Evolutionary conservation across 208 protist genomes (phyloP).

Genomic region (Sergeia podlipaevii): DNA sequence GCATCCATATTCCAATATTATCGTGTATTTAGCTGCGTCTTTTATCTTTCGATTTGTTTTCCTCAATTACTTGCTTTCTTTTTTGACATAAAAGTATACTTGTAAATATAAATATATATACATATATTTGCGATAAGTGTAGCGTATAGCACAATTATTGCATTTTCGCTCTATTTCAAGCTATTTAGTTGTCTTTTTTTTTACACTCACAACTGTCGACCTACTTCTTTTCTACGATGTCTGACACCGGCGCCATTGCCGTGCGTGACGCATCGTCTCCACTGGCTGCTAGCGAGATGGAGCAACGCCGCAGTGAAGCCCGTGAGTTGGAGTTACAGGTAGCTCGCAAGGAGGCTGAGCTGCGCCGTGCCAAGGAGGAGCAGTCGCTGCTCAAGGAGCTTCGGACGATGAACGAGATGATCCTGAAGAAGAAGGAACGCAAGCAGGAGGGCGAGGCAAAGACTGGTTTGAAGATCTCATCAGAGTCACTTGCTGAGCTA

Average conservation of each 20-base stretch:
- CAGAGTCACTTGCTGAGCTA: constrained; percentile 55
- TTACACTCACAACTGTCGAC: background rate
- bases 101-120: too few species aligned
- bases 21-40: too few species aligned
- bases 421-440: constrained; percentile 50
- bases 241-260: constrained; percentile 44
- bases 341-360: constrained; percentile 63
- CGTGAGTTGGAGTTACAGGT: constrained; percentile 66
- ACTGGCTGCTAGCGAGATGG: constrained; percentile 30
- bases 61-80: constrained; percentile 1
- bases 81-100: too few species aligned
- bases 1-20: too few species aligned
- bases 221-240: constrained; percentile 25
- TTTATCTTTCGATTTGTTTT: constrained; percentile 1
- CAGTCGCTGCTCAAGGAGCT: constrained; percentile 72
- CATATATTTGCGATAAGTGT: too few species aligned
- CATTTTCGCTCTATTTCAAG: too few species aligned
- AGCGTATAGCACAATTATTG: too few species aligned
- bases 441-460: constrained; percentile 11
- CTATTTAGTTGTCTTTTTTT: background rate
- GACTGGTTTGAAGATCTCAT: constrained; percentile 50
- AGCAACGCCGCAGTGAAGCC: constrained; percentile 45
- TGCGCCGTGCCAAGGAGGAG: constrained; percentile 76
- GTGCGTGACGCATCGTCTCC: constrained; percentile 27
- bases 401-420: constrained; percentile 72